These are phyloP conservation scores for Kodamaea kakaduensis DNA, from an alignment of 805 yeast species.

Conservation along the genomic window DNA sequence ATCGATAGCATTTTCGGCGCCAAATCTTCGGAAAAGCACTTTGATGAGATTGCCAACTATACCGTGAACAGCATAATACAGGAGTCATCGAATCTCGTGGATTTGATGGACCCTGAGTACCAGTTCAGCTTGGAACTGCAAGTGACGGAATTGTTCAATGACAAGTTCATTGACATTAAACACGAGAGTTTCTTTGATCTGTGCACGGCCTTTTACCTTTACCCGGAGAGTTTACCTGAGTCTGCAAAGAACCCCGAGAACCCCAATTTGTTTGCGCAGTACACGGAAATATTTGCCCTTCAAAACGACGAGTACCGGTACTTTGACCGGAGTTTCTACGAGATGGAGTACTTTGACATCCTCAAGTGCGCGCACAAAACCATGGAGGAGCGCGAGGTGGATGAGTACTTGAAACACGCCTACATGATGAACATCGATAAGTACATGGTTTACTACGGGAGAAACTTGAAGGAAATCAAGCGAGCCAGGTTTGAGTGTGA, in stretches of 20 bases:
- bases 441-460: slow-evolving; percentile 9
- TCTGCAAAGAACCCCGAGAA: slow-evolving; percentile 9
- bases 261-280: slow-evolving; percentile 16
- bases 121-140: slow-evolving; percentile 11
- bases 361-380: slow-evolving; percentile 11
- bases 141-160: slow-evolving; percentile 15
- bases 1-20: slow-evolving; percentile 5
- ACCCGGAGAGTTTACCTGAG: slow-evolving; percentile 2
- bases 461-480: slow-evolving; percentile 1
- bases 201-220: slow-evolving; percentile 4
- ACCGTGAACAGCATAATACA: slow-evolving; percentile 18
- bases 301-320: slow-evolving; percentile 15
- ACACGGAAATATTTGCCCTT: slow-evolving; percentile 18
- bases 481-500: slow-evolving; percentile 1
- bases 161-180: slow-evolving; percentile 17
- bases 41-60: slow-evolving; percentile 14
- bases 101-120: slow-evolving; percentile 8
- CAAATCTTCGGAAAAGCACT: slow-evolving; percentile 6
- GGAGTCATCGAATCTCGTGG: slow-evolving; percentile 12
- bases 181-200: slow-evolving; percentile 15
- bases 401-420: slow-evolving; percentile 12
- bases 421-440: slow-evolving; percentile 21
- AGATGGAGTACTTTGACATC: slow-evolving; percentile 10
- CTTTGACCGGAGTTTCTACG: slow-evolving; percentile 14
- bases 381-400: slow-evolving; percentile 8